Base-by-base conservation (phyloP, 1,284 basidiomycete species). In the Sporisorium iseilematis-ciliati region DNA sequence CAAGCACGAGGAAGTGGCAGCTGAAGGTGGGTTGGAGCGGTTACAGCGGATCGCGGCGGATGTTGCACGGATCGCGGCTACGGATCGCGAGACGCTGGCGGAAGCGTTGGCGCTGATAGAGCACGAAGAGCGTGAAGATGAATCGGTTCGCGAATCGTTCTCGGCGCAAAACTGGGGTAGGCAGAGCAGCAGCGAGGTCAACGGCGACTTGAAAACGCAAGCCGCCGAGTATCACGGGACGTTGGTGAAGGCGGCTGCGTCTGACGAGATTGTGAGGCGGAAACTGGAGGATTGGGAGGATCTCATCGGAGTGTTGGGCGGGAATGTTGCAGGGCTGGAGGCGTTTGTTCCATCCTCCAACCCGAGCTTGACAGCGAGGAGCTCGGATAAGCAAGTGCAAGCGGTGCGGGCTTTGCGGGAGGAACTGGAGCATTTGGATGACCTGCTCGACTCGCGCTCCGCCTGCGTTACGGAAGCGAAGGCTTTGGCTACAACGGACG, bases 91-190 rank as follows among this genome's bases (percentile, higher is more conserved):
- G 25, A 87, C 92, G 18, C 85, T 98, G 10, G 94, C 25, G 0
- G 83, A 97, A 93, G 91, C 93, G 0, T 89, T 94, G 87, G 93
- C 94, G 78, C 90, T 95, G 14, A 87, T 98, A 11, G 94, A 96
- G 78, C 90, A 90, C 58, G 95, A 98, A 86, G 92, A 92, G 20
- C 91, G 91, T 4, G 93, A 95, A 83, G 94, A 97, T 79, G 93
- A 94, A 50, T 78, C 82, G 21, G 81, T 87, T n/a, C 77, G 87
- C 0, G 74, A 86, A 85, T 88, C 49, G 86, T 90, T 65, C 88
- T 90, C 60, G 87, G 88, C 71, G 87, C 89, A 31, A 42, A 65
- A 82, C 84, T 68, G 83, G 76, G 69, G 58, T 16, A 41, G 73
- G 26, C 67, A 65, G 20, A n/a, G 88, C 88, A 57, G 91, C 95